Conservation (phyloP, 257 asterid genomes). For the Knoxia roxburghii region DNA sequence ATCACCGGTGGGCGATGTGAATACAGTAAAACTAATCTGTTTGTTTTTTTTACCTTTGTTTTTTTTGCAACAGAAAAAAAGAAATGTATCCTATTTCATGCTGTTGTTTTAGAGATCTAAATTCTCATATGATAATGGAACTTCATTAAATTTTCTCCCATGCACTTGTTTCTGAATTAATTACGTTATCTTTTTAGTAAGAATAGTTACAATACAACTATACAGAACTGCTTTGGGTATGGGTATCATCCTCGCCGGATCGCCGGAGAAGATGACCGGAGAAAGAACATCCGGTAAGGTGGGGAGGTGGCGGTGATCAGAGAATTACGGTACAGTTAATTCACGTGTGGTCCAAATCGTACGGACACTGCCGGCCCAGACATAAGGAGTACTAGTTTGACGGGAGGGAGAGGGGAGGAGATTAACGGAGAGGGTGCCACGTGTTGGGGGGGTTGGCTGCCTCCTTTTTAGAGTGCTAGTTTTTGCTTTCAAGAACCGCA, state of each 20-base stretch:
- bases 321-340: conserved; percentile 11
- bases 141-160: too few species aligned
- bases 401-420: neutral
- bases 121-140: too few species aligned
- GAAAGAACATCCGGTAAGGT: neutral
- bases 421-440: conserved; percentile 7
- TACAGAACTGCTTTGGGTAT: too few species aligned
- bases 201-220: too few species aligned
- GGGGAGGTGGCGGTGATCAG: neutral
- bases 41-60: neutral
- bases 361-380: conserved; percentile 21
- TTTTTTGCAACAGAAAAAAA: conserved; percentile 21
- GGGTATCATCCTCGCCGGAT: too few species aligned
- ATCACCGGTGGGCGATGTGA: conserved; percentile 26
- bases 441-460: conserved; percentile 18
- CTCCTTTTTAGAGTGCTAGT: neutral
- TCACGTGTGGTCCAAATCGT: conserved; percentile 35
- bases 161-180: too few species aligned
- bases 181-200: too few species aligned
- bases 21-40: conserved; percentile 7
- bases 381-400: neutral
- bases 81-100: conserved; percentile 8
- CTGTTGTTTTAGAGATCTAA: conserved; percentile 13
- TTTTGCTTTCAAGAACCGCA: neutral
- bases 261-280: conserved; percentile 12